phyloP scores from a whole-genome alignment of 768 basidiomycete genomes.

The Dentipellis fragilis region DNA sequence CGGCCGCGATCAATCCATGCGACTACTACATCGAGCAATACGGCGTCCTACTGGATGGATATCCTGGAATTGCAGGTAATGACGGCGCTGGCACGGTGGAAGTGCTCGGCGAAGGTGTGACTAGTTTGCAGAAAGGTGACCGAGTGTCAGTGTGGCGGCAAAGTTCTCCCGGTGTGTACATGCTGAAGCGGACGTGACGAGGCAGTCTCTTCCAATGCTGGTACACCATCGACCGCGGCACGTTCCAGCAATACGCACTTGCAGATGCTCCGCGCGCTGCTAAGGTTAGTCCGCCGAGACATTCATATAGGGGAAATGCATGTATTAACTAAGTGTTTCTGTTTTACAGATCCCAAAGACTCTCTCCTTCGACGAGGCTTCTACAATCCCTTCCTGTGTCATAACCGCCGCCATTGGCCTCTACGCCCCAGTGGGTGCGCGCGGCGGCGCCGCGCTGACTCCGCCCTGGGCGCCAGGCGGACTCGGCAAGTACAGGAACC shows the following conservation, averaged over 20 bases:
- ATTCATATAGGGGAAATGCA: neutral
- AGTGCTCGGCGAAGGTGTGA: too few species aligned
- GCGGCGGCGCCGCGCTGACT: constrained; percentile 2
- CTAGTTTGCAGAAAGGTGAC: too few species aligned
- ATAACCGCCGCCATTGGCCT: constrained; percentile 17
- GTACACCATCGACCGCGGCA: constrained; percentile 1
- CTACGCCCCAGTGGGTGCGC: constrained; percentile 4
- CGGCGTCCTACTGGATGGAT: too few species aligned
- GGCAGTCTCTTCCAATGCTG: constrained; percentile 4
- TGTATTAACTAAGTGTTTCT: neutral
- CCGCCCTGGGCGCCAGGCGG: constrained; percentile 8
- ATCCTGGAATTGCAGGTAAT: too few species aligned
- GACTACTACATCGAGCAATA: neutral
- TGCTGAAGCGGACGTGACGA: neutral
- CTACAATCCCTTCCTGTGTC: constrained; percentile 16
- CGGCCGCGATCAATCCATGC: constrained; percentile 2
- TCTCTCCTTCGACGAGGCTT: constrained; percentile 15
- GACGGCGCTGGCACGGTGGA: too few species aligned
- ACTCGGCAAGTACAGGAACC: constrained; percentile 1
- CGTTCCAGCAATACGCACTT: constrained; percentile 11
- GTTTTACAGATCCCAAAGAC: constrained; percentile 10
- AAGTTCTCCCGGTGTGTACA: neutral
- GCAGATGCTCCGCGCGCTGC: constrained; percentile 6
- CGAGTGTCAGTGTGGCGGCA: too few species aligned
- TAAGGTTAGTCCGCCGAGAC: constrained; percentile 2